Evolutionary conservation across 1,284 basidiomycete genomes (phyloP), one percentile per base, ranked within the genome.

Genomic region (Heterobasidion irregulare): DNA sequence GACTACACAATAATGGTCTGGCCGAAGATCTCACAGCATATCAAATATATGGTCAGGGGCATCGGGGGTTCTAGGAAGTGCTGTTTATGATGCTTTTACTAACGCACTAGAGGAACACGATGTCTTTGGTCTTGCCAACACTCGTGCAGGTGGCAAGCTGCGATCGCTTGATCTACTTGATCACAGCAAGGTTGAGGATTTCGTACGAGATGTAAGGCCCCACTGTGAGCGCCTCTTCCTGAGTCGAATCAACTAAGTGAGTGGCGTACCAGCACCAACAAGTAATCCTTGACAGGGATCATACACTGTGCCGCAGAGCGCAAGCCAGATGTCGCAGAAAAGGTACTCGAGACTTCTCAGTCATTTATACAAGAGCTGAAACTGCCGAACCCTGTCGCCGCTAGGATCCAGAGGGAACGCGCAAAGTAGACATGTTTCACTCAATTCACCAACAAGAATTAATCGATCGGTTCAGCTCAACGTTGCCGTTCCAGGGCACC

Each of bases 271-370:
- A 26, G 26, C 26, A 26, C 26, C 26, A 5, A 26, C 26, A 6
- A 26, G 26, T 26, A 26, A 19, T 50, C 9, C 6, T 44, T 13
- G 43, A 55, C 64, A 87, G 86, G 86, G 83, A 79, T 92, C 33
- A 82, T 94, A 18, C 91, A 93, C 63, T 92, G 89, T 60, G 91
- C 91, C 13, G 91, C 91, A 3, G 91, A 93, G 68, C 74, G 91
- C 56, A 74, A 89, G 51, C 90, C 91, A 1, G 90, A 93, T 64
- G 86, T 89, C 32, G 89, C 88, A 55, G 86, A 89, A 66, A 86
- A 84, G 75, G 88, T 86, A 58, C 47, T 74, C 59, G 18, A 12
- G n/a, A 46, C 32, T 32, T 51, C 54, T 15, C 8, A 43, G 51
- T 54, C 33, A 34, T 36, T 18, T n/a, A 44, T 50, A 49, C 6